Conservation (phyloP, 805 yeast species). For the Hanseniaspora vineae region DNA sequence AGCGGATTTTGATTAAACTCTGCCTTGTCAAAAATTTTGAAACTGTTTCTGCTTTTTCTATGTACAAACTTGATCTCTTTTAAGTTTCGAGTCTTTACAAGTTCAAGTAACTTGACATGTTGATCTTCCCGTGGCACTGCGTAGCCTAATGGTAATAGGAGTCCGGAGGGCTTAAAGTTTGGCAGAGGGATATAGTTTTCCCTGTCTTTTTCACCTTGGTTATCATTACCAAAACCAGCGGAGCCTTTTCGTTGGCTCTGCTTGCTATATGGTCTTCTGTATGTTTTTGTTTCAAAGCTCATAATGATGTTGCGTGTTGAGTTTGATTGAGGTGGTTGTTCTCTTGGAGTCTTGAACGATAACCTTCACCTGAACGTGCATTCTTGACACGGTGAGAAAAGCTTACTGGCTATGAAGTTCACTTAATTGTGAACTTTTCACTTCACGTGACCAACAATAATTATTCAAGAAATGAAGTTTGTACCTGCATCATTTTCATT, state of each 20-base stretch:
- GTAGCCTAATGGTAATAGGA: background rate
- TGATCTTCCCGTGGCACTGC: background rate
- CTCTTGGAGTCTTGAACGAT: too few species aligned
- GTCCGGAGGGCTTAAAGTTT: background rate
- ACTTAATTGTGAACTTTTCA: too few species aligned
- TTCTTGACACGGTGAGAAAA: too few species aligned
- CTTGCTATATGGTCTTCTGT: background rate
- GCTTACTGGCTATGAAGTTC: too few species aligned
- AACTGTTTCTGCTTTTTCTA: background rate
- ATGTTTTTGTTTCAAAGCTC: too few species aligned
- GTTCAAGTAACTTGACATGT: background rate
- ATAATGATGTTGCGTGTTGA: too few species aligned
- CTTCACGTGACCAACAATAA: too few species aligned
- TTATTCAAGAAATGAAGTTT: too few species aligned
- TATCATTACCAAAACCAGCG: too few species aligned
- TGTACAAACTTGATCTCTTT: background rate
- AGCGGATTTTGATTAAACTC: background rate
- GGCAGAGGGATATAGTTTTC: background rate
- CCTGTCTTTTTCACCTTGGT: background rate
- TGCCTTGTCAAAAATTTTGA: background rate
- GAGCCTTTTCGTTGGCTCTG: background rate
- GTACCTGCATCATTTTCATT: too few species aligned
- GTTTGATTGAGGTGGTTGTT: too few species aligned
- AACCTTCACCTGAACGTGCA: too few species aligned
- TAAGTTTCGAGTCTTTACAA: background rate